Conservation (phyloP, 2,329 filamentous ascomycete species). For the Hypoxylon sp. region DNA sequence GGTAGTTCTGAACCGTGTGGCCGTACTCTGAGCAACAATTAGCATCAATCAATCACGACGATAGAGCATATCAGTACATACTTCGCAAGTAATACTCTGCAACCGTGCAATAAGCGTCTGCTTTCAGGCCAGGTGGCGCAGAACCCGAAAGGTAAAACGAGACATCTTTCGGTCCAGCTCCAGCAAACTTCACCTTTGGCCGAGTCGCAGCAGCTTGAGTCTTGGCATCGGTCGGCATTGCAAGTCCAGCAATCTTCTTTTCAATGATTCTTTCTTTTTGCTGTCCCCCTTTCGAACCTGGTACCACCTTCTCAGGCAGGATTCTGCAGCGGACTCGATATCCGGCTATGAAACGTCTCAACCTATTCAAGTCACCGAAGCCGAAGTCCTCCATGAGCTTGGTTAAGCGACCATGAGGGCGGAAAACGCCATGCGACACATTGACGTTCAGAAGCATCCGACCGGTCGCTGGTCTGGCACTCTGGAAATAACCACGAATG, state of each 20-base stretch:
- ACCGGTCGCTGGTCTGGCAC: slow-evolving; percentile 61
- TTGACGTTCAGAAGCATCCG: slow-evolving; percentile 64
- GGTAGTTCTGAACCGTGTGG: slow-evolving; percentile 50
- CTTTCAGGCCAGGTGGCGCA: slow-evolving; percentile 41
- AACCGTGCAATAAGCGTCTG: slow-evolving; percentile 48
- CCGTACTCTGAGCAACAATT: slow-evolving; percentile 40
- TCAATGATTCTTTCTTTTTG: slow-evolving; percentile 27
- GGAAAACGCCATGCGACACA: slow-evolving; percentile 63
- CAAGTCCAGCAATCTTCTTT: slow-evolving; percentile 40
- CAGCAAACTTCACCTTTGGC: slow-evolving; percentile 39
- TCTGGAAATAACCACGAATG: slow-evolving; percentile 64
- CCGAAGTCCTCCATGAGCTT: slow-evolving; percentile 45
- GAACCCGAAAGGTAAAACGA: slow-evolving; percentile 46
- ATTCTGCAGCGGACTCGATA: slow-evolving; percentile 34
- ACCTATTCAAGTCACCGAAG: slow-evolving; percentile 3
- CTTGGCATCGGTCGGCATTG: slow-evolving; percentile 46
- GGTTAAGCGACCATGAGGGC: slow-evolving; percentile 48
- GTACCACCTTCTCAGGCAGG: slow-evolving; percentile 26
- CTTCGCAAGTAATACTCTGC: slow-evolving; percentile 55
- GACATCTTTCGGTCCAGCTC: slow-evolving; percentile 42
- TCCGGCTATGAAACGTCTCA: slow-evolving; percentile 31
- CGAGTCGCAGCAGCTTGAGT: slow-evolving; percentile 46
- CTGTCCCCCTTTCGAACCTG: slow-evolving; percentile 30
- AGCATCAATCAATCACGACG: slow-evolving; percentile 12
- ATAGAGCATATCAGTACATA: slow-evolving; percentile 42